Percentiles rank a stretch among this genome's conserved stretches.
Evolutionary conservation across 805 yeast genomes (phyloP).

Genomic region (Ogataea neopini): DNA sequence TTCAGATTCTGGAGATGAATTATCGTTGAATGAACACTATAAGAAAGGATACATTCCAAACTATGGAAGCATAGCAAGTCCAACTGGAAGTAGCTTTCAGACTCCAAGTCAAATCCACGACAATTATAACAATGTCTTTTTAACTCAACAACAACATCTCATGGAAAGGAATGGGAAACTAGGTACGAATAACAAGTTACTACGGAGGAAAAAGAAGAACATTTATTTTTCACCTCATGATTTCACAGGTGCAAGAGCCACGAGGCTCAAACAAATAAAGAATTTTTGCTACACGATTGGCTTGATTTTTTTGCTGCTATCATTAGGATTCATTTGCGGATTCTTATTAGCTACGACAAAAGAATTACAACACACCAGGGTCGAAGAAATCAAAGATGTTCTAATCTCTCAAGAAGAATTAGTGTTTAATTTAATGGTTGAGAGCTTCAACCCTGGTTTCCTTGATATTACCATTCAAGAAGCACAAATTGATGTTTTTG

Average conservation of each 20-base stretch:
- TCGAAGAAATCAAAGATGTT: conserved; percentile 65
- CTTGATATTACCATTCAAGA: conserved; percentile 61
- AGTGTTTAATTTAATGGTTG: conserved; percentile 73
- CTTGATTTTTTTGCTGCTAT: conserved; percentile 51
- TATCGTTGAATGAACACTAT: conserved; percentile 19
- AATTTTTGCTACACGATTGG: conserved; percentile 44
- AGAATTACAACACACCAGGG: conserved; percentile 68
- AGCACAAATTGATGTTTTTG: conserved; percentile 83
- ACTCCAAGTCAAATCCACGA: conserved; percentile 12
- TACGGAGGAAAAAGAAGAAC: conserved; percentile 27
- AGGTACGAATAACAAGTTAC: conserved; percentile 15
- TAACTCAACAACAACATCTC: conserved; percentile 13
- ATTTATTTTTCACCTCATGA: conserved; percentile 39
- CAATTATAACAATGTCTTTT: conserved; percentile 5
- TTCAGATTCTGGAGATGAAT: conserved; percentile 32
- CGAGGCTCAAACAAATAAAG: conserved; percentile 32
- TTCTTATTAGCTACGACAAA: conserved; percentile 84
- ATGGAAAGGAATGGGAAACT: conserved; percentile 15
- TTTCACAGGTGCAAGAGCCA: conserved; percentile 35
- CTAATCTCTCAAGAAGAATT: conserved; percentile 83
- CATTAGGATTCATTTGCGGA: conserved; percentile 79
- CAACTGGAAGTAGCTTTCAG: conserved; percentile 10
- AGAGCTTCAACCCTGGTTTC: conserved; percentile 87
- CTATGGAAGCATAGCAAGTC: conserved; percentile 21
- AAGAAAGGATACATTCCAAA: conserved; percentile 14